Evolutionary conservation across 2,329 filamentous ascomycete genomes (phyloP).

Genomic region (Metarhizium humberi): DNA sequence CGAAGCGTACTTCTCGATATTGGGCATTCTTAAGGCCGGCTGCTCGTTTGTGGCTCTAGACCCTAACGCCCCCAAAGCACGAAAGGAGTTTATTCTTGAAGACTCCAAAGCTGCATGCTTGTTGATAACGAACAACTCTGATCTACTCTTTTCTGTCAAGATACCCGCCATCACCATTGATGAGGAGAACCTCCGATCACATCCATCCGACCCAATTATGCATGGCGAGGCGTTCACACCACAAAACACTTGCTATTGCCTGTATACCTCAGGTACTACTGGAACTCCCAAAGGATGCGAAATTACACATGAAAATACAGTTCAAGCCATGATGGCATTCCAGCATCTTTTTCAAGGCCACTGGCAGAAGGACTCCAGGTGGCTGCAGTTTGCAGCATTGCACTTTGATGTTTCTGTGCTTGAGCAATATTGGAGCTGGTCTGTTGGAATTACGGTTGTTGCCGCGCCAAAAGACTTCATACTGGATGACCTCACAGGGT

Average conservation of each 20-base stretch:
- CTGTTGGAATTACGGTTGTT: constrained; percentile 75
- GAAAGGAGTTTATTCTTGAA: constrained; percentile 68
- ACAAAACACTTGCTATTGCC: constrained; percentile 63
- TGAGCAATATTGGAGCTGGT: constrained; percentile 95
- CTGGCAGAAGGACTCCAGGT: constrained; percentile 66
- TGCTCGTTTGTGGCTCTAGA: constrained; percentile 77
- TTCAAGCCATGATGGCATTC: constrained; percentile 85
- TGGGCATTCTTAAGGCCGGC: constrained; percentile 75
- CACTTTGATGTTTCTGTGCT: constrained; percentile 92
- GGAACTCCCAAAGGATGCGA: constrained; percentile 82
- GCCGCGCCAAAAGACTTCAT: constrained; percentile 76
- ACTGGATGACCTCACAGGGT: constrained; percentile 68
- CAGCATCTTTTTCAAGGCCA: constrained; percentile 65
- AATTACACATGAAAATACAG: constrained; percentile 78
- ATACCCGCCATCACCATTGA: constrained; percentile 12
- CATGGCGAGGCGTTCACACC: constrained; percentile 14
- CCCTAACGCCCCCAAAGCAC: constrained; percentile 57
- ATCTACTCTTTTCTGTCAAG: neutral
- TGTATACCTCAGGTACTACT: constrained; percentile 84
- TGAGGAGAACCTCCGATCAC: constrained; percentile 18
- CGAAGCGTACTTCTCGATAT: constrained; percentile 72
- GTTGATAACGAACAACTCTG: constrained; percentile 38
- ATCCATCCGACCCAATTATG: constrained; percentile 9
- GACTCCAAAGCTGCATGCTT: constrained; percentile 62
- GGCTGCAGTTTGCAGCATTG: constrained; percentile 88